Conservation (phyloP, 306 rosid genomes). For the Lotus japonicus region DNA sequence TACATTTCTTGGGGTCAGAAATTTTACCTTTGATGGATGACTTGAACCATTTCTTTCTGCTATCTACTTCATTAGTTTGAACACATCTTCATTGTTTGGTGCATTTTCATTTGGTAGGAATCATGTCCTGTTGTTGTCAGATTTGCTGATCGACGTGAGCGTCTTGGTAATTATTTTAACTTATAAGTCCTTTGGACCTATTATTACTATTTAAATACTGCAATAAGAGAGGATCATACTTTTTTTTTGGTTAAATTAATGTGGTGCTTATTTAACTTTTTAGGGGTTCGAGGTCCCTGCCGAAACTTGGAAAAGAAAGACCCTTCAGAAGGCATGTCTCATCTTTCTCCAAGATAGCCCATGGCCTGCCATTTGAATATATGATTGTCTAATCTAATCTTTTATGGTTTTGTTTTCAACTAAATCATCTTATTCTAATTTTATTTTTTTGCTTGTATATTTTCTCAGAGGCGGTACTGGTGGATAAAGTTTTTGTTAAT, state of each 20-base stretch:
- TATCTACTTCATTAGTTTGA: conserved; percentile 20
- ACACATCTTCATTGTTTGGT: conserved; percentile 11
- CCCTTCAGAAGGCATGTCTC: conserved; percentile 18
- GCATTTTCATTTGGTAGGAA: conserved; percentile 44
- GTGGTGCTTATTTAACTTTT: conserved; percentile 13
- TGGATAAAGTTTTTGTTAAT: conserved; percentile 65
- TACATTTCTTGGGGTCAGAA: conserved; percentile 76
- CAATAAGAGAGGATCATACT: too few relatives aligned
- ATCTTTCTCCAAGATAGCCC: not conserved
- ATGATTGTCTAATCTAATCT: not conserved
- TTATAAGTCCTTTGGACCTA: conserved; percentile 4
- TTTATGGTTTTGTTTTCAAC: not conserved
- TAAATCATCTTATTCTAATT: conserved; percentile 11
- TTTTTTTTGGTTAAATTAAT: not conserved
- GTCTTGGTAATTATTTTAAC: conserved; percentile 43
- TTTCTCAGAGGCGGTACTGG: conserved; percentile 42
- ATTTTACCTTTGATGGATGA: not conserved
- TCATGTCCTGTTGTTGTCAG: conserved; percentile 50
- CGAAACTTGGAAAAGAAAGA: conserved; percentile 30
- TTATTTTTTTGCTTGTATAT: conserved; percentile 21
- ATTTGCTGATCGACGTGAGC: conserved; percentile 71
- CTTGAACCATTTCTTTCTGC: conserved; percentile 9
- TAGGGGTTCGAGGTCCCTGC: conserved; percentile 17
- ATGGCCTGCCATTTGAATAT: conserved; percentile 14
- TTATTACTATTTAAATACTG: not conserved